phyloP scores from a whole-genome alignment of 305 asterid species.

The Ajuga reptans region DNA sequence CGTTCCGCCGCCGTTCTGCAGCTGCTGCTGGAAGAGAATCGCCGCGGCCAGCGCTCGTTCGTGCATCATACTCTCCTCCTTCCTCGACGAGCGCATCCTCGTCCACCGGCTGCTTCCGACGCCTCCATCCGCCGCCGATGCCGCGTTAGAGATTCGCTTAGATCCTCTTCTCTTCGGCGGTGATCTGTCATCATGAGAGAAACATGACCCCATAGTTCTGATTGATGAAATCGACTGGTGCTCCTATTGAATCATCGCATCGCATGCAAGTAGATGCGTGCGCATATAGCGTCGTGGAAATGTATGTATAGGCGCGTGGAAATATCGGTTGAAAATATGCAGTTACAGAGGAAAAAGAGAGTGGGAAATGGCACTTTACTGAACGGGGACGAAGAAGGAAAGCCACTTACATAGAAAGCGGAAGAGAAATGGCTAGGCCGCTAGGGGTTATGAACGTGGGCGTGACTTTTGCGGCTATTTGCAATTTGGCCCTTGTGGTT shows the following conservation, averaged over 20 bases:
- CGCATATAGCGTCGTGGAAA: conserved; percentile 1
- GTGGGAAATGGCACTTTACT: conserved; percentile 13
- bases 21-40: conserved; percentile 76
- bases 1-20: conserved; percentile 48
- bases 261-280: conserved; percentile 27
- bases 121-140: conserved; percentile 40
- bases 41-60: conserved; percentile 90
- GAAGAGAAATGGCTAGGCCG: conserved; percentile 1
- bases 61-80: conserved; percentile 58
- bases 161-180: conserved; percentile 48
- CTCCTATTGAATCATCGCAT: conserved; percentile 25
- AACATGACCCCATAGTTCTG: conserved; percentile 62
- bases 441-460: conserved; percentile 27
- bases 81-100: conserved; percentile 57
- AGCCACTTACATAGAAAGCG: conserved; percentile 19
- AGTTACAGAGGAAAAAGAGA: conserved; percentile 17
- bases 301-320: conserved; percentile 11
- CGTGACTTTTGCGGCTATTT: conserved; percentile 16
- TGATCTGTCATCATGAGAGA: conserved; percentile 54
- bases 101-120: conserved; percentile 62
- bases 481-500: conserved; percentile 15
- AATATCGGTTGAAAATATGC: conserved; percentile 9
- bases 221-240: conserved; percentile 10
- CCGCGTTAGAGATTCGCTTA: conserved; percentile 34
- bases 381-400: conserved; percentile 22